phyloP scores from a whole-genome alignment of 148 eudicot genomes.

The Vaccinium macrocarpon region DNA sequence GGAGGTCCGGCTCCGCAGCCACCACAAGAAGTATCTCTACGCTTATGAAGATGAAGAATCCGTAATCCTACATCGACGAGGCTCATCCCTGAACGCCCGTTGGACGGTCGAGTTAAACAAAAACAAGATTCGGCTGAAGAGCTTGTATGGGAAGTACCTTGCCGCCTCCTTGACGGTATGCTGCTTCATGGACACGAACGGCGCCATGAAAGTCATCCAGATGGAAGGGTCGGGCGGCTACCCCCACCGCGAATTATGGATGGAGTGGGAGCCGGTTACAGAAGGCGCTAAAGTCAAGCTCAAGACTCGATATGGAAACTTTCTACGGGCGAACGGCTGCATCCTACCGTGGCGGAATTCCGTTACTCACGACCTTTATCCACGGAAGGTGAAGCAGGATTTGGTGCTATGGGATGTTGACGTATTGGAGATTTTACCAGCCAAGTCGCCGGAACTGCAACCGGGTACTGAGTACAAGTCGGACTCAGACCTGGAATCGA shows the following conservation, averaged over 20 bases:
- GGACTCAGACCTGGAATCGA: background rate
- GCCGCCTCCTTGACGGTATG: background rate
- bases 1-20: background rate
- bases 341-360: background rate
- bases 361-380: background rate
- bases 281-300: background rate
- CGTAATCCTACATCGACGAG: background rate
- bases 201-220: background rate
- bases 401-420: background rate
- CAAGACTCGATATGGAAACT: background rate
- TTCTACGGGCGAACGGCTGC: background rate
- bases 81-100: background rate
- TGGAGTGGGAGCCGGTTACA: background rate
- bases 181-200: background rate
- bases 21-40: background rate
- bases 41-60: background rate
- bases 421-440: background rate
- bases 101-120: background rate
- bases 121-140: background rate
- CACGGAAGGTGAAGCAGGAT: background rate
- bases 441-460: background rate
- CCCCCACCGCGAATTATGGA: background rate
- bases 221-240: background rate
- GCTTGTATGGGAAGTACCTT: background rate
- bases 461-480: background rate